A percentile compares a stretch with the other conserved stretches of the same genome.
phyloP scores from a whole-genome alignment of 371 early-diverging fungal genomes.

The Mortierella sp. region DNA sequence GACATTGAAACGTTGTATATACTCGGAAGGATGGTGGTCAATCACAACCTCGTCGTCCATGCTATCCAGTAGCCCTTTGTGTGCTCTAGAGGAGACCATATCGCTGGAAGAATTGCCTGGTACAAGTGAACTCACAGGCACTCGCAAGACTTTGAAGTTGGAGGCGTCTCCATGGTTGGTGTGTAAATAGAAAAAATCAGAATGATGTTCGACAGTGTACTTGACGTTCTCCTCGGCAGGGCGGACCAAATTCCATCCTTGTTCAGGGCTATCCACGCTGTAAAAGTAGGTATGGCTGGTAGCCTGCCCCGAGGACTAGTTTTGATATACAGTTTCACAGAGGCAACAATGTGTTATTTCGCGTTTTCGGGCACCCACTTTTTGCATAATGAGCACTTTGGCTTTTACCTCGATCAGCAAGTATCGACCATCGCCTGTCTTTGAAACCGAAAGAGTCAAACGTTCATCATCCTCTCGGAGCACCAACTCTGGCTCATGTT shows the following conservation, averaged over 20 bases:
- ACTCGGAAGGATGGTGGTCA: slow-evolving; percentile 26
- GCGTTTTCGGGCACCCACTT: too few relatives aligned
- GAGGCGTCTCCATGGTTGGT: slow-evolving; percentile 51
- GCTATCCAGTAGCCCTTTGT: not conserved
- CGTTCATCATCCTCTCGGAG: slow-evolving; percentile 57
- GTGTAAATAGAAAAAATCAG: slow-evolving; percentile 56
- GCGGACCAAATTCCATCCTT: slow-evolving; percentile 33
- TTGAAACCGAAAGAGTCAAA: slow-evolving; percentile 39
- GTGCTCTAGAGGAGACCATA: too few relatives aligned
- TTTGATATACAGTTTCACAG: not conserved
- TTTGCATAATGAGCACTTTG: too few relatives aligned
- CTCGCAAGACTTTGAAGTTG: slow-evolving; percentile 56
- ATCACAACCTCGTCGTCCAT: slow-evolving; percentile 20
- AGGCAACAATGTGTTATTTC: not conserved
- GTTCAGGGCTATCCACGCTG: slow-evolving; percentile 19
- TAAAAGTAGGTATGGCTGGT: slow-evolving; percentile 28
- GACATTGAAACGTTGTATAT: slow-evolving; percentile 58
- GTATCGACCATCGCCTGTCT: slow-evolving; percentile 37
- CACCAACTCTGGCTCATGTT: slow-evolving; percentile 45
- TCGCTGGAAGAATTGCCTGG: too few relatives aligned
- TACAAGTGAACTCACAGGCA: slow-evolving; percentile 7
- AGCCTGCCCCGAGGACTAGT: slow-evolving; percentile 33
- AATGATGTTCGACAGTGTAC: slow-evolving; percentile 58
- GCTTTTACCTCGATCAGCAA: slow-evolving; percentile 37
- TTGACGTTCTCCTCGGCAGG: slow-evolving; percentile 22